phyloP scores from a whole-genome alignment of 331 rosid genomes.

The Malus hybrid region DNA sequence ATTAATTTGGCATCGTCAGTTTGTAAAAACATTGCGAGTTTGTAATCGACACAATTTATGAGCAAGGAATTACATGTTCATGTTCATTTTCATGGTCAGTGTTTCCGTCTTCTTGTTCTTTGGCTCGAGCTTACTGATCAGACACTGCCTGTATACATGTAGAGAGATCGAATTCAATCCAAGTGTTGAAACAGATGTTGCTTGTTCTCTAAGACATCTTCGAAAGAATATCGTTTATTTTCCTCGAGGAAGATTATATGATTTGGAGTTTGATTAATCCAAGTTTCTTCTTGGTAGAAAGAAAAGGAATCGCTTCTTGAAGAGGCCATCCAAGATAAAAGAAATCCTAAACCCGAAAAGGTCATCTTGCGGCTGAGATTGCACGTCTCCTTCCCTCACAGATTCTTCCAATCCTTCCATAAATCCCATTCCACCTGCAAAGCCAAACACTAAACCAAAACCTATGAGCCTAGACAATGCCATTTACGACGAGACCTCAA shows the following conservation, averaged over 20 bases:
- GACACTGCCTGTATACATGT: not conserved
- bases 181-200: not conserved
- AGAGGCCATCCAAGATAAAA: slow-evolving; percentile 40
- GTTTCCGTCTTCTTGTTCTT: not conserved
- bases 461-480: slow-evolving; percentile 10
- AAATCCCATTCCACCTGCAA: slow-evolving; percentile 2
- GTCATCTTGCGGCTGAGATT: slow-evolving; percentile 39
- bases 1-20: not conserved
- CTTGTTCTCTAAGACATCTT: not conserved
- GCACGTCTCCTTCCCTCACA: slow-evolving; percentile 10
- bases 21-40: not conserved
- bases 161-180: not conserved
- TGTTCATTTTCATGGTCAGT: not conserved
- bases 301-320: slow-evolving; percentile 52
- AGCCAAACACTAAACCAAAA: not conserved
- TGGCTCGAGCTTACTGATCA: not conserved
- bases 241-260: not conserved
- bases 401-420: slow-evolving; percentile 20
- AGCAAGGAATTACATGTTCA: not conserved
- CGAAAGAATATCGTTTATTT: not conserved
- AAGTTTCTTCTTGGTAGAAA: not conserved
- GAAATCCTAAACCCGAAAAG: slow-evolving; percentile 66
- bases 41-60: not conserved
- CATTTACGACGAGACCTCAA: slow-evolving; percentile 5
- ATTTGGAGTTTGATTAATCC: not conserved